Conservation (phyloP, 2,329 filamentous ascomycete genomes). For the Sarocladium brachiariae region DNA sequence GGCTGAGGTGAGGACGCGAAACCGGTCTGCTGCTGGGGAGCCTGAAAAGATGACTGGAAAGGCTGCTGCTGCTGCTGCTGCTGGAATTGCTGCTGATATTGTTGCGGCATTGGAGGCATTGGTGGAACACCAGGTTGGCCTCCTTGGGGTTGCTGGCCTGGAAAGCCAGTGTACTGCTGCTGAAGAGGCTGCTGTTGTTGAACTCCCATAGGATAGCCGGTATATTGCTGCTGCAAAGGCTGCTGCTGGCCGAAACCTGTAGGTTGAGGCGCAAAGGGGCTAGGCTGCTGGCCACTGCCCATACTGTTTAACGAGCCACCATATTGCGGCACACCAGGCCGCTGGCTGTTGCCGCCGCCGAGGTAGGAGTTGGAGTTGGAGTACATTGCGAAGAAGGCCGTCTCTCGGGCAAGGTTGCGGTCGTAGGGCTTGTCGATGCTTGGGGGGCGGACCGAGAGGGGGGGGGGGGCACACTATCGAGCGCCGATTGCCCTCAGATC, state of each 20-base stretch:
- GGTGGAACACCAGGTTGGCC: slow-evolving; percentile 48
- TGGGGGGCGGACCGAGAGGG: background rate
- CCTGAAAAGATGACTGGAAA: slow-evolving; percentile 30
- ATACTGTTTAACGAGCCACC: slow-evolving; percentile 39
- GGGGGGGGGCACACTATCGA: background rate
- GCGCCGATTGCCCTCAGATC: background rate
- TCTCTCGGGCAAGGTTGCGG: background rate
- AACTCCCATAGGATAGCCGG: slow-evolving; percentile 50
- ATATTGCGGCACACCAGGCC: slow-evolving; percentile 60
- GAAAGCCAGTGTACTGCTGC: slow-evolving; percentile 63
- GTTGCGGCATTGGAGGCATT: slow-evolving; percentile 52
- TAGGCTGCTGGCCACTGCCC: slow-evolving; percentile 40
- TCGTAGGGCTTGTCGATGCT: background rate
- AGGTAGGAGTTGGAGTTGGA: slow-evolving; percentile 82
- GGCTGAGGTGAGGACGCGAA: slow-evolving; percentile 46
- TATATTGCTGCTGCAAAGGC: slow-evolving; percentile 51
- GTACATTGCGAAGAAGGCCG: slow-evolving; percentile 57
- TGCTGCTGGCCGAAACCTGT: slow-evolving; percentile 51
- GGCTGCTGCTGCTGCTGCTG: slow-evolving; percentile 40
- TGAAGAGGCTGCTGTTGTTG: slow-evolving; percentile 52
- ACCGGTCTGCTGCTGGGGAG: slow-evolving; percentile 36
- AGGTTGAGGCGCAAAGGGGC: slow-evolving; percentile 51
- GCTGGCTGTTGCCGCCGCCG: slow-evolving; percentile 67
- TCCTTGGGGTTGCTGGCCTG: slow-evolving; percentile 29
- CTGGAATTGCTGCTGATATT: slow-evolving; percentile 53